Base-by-base conservation (phyloP, 163 green algal genomes). In the Prototheca cutis region DNA sequence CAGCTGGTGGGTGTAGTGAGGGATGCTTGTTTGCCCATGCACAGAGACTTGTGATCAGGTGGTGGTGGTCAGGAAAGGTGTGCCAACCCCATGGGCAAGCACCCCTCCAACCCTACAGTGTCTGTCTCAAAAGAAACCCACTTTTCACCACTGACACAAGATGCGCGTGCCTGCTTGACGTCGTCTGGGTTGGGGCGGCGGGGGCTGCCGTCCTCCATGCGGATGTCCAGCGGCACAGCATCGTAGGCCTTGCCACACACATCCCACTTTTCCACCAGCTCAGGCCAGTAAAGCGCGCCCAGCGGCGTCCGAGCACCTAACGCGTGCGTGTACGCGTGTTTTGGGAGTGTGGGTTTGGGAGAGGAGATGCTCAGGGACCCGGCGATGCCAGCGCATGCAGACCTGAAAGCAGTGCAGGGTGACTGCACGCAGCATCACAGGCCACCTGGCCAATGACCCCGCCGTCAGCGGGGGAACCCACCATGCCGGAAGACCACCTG, bases 301-400 rank as follows among this genome's bases (percentile, higher is more conserved):
- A 90, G 62, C 0, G 83, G 79, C 13, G 79, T 87, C 32, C 83
- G 65, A 2, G 83, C 83, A 7, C 83, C 83, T 56, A 27, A 17
- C 0, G 23, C n/a, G n/a, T n/a, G n/a, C n/a, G n/a, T n/a, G n/a
- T n/a, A n/a, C n/a, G n/a, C n/a, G n/a, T n/a, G n/a, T n/a, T n/a
- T n/a, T n/a, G 19, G 4, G 25, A n/a, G 49, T 17, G 18, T 8
- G 15, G 49, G 49, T 33, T 33, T 13, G 49, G 13, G 27, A 27
- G 49, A 6, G 23, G 7, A 7, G 25, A 25, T 31, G 21, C 15
- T 15, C 15, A 19, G 47, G 47, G 7, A 19, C 25, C 6, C 47
- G 15, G 47, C 15, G 47, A 28, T 6, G 21, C 15, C 7, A 28
- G 47, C 8, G 47, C 6, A 28, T n/a, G n/a, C n/a, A n/a, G n/a